These are phyloP conservation scores for Ricinus communis DNA, from an alignment of 345 rosid species.

Conservation along the genomic window DNA sequence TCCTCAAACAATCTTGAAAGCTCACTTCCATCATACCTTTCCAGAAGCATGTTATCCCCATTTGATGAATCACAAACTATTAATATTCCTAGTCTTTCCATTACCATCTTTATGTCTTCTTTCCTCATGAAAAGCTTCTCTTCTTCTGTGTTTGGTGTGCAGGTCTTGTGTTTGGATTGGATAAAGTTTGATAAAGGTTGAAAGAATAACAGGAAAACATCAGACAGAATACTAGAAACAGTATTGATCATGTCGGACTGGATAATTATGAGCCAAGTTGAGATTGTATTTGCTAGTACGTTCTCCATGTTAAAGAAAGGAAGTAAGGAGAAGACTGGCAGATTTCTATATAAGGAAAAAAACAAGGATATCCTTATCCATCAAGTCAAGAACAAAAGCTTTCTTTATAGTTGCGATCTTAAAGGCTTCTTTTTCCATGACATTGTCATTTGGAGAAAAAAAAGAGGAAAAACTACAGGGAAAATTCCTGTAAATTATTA, in stretches of 20 bases:
- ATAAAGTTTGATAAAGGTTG: neutral
- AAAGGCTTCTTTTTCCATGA: neutral
- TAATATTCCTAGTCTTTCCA: constrained; percentile 20
- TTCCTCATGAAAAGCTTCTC: neutral
- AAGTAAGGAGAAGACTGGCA: too few species aligned
- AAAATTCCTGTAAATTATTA: too few species aligned
- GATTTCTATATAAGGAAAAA: neutral
- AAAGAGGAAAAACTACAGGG: too few species aligned
- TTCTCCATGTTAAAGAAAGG: neutral
- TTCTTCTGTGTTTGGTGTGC: neutral
- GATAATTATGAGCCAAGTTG: neutral
- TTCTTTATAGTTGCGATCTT: neutral
- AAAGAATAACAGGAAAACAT: neutral
- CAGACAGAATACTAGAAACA: neutral
- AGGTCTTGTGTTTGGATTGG: neutral
- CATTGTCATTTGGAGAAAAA: neutral
- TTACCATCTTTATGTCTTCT: constrained; percentile 21
- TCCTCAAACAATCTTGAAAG: constrained; percentile 26
- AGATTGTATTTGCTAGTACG: neutral
- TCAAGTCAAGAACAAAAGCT: neutral
- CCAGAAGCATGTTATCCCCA: neutral
- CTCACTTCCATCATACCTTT: neutral
- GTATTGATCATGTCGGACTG: neutral
- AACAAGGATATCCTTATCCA: neutral
- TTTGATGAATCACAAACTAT: neutral